Percentiles rank a stretch among this genome's conserved stretches.
These are phyloP conservation scores for Diaporthe aspalathi DNA, from an alignment of 2,329 filamentous ascomycete genomes.

Conservation along the genomic window DNA sequence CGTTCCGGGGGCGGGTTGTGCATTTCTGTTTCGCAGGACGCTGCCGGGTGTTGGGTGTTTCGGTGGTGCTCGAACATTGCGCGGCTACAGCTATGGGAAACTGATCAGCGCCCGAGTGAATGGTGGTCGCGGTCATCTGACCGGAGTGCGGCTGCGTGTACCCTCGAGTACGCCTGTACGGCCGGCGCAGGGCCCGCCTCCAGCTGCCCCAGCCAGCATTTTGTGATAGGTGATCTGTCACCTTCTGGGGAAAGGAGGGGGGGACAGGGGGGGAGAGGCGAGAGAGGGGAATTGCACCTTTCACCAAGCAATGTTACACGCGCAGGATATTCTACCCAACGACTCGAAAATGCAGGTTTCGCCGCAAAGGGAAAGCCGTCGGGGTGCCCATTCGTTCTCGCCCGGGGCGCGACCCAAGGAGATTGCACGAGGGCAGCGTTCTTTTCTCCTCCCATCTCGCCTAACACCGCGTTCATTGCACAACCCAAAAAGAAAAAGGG, in stretches of 20 bases:
- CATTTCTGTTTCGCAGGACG: conserved; percentile 17
- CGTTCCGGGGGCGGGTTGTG: not conserved
- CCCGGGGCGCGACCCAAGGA: not conserved
- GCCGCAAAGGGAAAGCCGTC: conserved; percentile 21
- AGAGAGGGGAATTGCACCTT: conserved; percentile 5
- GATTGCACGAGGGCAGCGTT: conserved; percentile 12
- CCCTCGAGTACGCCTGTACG: conserved; percentile 19
- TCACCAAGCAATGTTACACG: conserved; percentile 24
- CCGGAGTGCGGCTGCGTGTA: conserved; percentile 27
- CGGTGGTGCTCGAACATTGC: conserved; percentile 1
- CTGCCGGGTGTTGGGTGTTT: not conserved
- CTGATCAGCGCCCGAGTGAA: conserved; percentile 1
- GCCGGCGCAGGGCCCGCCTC: conserved; percentile 5
- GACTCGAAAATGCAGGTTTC: conserved; percentile 29
- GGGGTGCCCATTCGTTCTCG: not conserved
- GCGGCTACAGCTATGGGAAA: conserved; percentile 13
- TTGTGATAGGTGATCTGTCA: conserved; percentile 36
- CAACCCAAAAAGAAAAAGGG: not conserved
- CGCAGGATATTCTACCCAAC: conserved; percentile 31
- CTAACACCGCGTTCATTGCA: conserved; percentile 13
- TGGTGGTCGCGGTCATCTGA: conserved; percentile 5
- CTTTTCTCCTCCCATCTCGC: conserved; percentile 5
- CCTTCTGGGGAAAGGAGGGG: not conserved
- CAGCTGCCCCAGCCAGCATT: conserved; percentile 10
- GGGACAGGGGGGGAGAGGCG: not conserved